Conservation (phyloP, 106 monocot species). For the Vanilla planifolia region DNA sequence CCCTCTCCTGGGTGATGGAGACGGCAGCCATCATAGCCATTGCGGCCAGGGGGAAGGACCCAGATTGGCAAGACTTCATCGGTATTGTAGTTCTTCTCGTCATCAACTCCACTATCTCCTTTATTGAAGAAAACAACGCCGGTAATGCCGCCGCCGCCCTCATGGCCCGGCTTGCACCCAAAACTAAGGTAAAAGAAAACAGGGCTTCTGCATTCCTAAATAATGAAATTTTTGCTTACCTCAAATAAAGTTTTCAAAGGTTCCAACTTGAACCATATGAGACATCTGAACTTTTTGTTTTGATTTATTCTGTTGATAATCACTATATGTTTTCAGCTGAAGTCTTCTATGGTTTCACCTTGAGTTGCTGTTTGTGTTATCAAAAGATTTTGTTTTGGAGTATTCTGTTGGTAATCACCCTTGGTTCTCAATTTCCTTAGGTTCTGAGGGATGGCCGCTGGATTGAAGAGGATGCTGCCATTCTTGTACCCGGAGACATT, state of each 20-base stretch:
- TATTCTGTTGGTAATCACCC: neutral
- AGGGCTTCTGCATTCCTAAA: too few relatives aligned
- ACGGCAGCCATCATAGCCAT: slow-evolving; percentile 98
- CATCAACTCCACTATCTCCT: slow-evolving; percentile 96
- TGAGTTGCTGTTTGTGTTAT: neutral
- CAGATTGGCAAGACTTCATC: slow-evolving; percentile 96
- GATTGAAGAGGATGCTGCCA: slow-evolving; percentile 82
- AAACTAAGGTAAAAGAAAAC: slow-evolving; percentile 56
- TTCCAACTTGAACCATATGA: too few relatives aligned
- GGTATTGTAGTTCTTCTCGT: slow-evolving; percentile 84
- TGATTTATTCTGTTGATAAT: neutral
- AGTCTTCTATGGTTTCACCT: neutral
- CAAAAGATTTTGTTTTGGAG: neutral
- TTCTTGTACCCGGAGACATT: slow-evolving; percentile 92
- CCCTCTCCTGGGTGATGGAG: slow-evolving; percentile 99
- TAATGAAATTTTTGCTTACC: neutral
- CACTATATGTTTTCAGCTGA: neutral
- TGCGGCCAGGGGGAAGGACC: slow-evolving; percentile 68
- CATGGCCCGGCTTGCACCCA: slow-evolving; percentile 95
- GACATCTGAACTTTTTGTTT: neutral
- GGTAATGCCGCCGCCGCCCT: slow-evolving; percentile 95
- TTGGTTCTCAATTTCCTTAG: slow-evolving; percentile 25
- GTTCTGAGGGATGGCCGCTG: slow-evolving; percentile 86
- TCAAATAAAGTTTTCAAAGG: neutral
- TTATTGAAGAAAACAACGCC: slow-evolving; percentile 98